These are phyloP conservation scores for Anacardium occidentale DNA, from an alignment of 345 rosid species.

Conservation along the genomic window DNA sequence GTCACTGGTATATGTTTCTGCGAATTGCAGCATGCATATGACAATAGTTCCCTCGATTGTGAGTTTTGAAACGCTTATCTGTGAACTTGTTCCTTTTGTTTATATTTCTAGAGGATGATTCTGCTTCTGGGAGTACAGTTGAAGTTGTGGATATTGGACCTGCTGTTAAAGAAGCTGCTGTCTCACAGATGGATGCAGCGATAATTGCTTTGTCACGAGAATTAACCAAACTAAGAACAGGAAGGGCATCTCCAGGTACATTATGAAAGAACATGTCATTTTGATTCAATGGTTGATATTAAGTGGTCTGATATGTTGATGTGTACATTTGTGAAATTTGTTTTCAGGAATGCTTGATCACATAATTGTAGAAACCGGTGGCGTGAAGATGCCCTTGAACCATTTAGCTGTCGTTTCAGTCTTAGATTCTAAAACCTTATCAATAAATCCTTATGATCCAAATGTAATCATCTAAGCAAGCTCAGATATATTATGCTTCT, in stretches of 20 bases:
- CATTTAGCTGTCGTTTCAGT: slow-evolving; percentile 88
- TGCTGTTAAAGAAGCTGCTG: slow-evolving; percentile 53
- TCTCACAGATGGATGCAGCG: slow-evolving; percentile 91
- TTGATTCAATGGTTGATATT: background rate
- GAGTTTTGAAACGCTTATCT: background rate
- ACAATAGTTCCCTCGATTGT: background rate
- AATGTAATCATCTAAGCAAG: slow-evolving; percentile 41
- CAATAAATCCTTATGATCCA: slow-evolving; percentile 91
- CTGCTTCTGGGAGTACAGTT: slow-evolving; percentile 47
- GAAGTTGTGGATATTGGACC: slow-evolving; percentile 73
- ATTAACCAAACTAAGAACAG: slow-evolving; percentile 75
- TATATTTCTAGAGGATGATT: slow-evolving; percentile 62
- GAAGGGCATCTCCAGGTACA: slow-evolving; percentile 82
- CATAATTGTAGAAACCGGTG: slow-evolving; percentile 73
- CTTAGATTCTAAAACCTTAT: slow-evolving; percentile 81
- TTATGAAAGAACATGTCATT: background rate
- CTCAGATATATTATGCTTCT: background rate
- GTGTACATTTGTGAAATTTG: slow-evolving; percentile 3
- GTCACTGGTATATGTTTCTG: background rate
- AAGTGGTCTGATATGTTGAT: slow-evolving; percentile 19
- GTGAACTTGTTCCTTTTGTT: background rate
- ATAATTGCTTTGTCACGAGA: slow-evolving; percentile 71
- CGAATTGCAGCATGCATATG: background rate
- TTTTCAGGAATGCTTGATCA: slow-evolving; percentile 92
- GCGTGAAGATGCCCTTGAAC: slow-evolving; percentile 74